Percentiles rank a stretch among this genome's conserved stretches.
These are phyloP conservation scores for Thraustochytrium sp. DNA, from an alignment of 352 stramenopile genomes.

Conservation along the genomic window DNA sequence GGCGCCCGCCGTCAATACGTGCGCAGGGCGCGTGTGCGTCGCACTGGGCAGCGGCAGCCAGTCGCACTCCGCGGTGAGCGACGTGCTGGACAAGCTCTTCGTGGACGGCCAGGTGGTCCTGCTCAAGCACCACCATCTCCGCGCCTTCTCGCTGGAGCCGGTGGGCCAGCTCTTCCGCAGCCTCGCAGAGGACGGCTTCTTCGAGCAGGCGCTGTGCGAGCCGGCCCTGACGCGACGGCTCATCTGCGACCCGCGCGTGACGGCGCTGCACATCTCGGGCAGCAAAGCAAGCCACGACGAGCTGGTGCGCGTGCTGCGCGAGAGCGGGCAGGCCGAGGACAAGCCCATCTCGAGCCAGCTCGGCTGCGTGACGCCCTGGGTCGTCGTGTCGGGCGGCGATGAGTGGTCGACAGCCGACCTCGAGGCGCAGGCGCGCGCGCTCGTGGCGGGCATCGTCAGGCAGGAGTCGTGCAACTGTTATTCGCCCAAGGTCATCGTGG, in stretches of 20 bases:
- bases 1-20: not conserved
- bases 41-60: conserved; percentile 55
- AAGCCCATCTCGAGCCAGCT: conserved; percentile 53
- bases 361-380: conserved; percentile 48
- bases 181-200: conserved; percentile 50
- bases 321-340: not conserved
- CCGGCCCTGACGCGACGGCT: conserved; percentile 38
- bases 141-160: conserved; percentile 32
- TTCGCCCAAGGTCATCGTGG: conserved; percentile 50
- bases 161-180: conserved; percentile 48
- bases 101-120: conserved; percentile 45
- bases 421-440: conserved; percentile 20
- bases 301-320: conserved; percentile 33
- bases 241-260: conserved; percentile 42
- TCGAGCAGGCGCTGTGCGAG: conserved; percentile 49
- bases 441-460: conserved; percentile 47
- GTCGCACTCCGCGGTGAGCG: conserved; percentile 45
- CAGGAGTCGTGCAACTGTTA: conserved; percentile 54
- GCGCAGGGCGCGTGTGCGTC: conserved; percentile 26
- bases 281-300: conserved; percentile 40
- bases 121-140: conserved; percentile 55
- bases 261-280: conserved; percentile 50
- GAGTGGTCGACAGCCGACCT: conserved; percentile 49
- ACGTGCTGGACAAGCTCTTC: conserved; percentile 50
- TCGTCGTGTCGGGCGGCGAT: conserved; percentile 39